Evolutionary conservation across 768 basidiomycete genomes (phyloP).

Genomic region (Mrakia blollopis): DNA sequence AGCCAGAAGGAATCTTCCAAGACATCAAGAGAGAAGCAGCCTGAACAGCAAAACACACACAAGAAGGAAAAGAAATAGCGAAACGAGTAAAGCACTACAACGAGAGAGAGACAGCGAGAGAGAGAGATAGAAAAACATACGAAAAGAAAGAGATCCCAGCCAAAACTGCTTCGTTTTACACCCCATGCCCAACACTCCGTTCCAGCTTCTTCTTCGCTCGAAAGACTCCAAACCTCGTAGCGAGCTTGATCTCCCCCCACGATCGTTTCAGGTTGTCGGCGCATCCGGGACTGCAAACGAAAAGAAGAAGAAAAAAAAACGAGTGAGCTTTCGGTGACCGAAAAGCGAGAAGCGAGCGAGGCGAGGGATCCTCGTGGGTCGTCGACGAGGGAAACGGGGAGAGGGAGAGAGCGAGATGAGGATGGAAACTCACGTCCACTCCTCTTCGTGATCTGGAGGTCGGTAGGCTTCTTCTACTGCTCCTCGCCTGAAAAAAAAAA

Average conservation of each 20-base stretch:
- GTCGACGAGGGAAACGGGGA: background rate
- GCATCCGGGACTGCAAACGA: background rate
- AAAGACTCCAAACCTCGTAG: slow-evolving; percentile 1
- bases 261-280: slow-evolving; percentile 30
- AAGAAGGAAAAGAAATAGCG: background rate
- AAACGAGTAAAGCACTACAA: background rate
- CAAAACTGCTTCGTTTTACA: background rate
- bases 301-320: background rate
- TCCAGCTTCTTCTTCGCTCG: slow-evolving; percentile 29
- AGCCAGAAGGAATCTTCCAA: too few species aligned
- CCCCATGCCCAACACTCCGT: slow-evolving; percentile 14
- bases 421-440: slow-evolving; percentile 18
- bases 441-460: slow-evolving; percentile 25
- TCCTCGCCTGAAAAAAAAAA: background rate
- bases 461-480: slow-evolving; percentile 27
- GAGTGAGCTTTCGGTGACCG: background rate
- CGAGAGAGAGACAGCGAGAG: background rate
- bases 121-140: too few species aligned
- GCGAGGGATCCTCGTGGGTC: too few species aligned
- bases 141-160: background rate
- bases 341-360: too few species aligned
- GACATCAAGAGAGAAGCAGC: too few species aligned
- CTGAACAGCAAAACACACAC: too few species aligned
- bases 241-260: slow-evolving; percentile 22
- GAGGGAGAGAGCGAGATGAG: background rate